Conservation (phyloP, 1,284 basidiomycete genomes). For the Sporisorium sorghi region DNA sequence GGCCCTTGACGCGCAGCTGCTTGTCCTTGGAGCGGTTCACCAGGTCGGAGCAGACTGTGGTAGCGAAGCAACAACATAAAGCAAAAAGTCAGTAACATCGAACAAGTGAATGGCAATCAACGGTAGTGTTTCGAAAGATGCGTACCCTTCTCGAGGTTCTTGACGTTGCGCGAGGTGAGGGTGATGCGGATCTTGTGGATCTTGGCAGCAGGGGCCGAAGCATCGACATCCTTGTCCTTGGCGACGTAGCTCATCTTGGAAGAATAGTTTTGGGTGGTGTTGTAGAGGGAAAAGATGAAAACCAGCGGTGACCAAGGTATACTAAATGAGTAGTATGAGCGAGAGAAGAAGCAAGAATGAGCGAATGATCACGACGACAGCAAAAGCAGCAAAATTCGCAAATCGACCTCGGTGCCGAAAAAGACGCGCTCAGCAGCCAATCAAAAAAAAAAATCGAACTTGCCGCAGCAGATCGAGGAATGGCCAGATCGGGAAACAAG, state of each 20-base stretch:
- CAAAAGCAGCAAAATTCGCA: conserved; percentile 19
- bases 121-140: conserved; percentile 1
- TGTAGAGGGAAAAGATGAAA: conserved; percentile 71
- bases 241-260: conserved; percentile 98
- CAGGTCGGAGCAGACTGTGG: conserved; percentile 88
- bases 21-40: conserved; percentile 99
- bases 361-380: conserved; percentile 13
- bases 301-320: conserved; percentile 72
- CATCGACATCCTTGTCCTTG: conserved; percentile 87
- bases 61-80: not conserved
- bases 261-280: conserved; percentile 61
- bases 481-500: conserved; percentile 7
- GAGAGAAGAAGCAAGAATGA: conserved; percentile 18
- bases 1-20: conserved; percentile 98
- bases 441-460: conserved; percentile 33
- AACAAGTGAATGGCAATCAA: too few relatives aligned
- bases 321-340: conserved; percentile 49
- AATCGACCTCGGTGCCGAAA: conserved; percentile 23
- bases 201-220: conserved; percentile 84
- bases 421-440: conserved; percentile 13
- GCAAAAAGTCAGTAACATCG: not conserved
- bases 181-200: conserved; percentile 99
- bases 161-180: conserved; percentile 96
- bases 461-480: conserved; percentile 38
- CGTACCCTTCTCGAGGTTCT: conserved; percentile 97